These are phyloP conservation scores for Tolypocladium capitatum DNA, from an alignment of 2,329 filamentous ascomycete species.

Conservation along the genomic window DNA sequence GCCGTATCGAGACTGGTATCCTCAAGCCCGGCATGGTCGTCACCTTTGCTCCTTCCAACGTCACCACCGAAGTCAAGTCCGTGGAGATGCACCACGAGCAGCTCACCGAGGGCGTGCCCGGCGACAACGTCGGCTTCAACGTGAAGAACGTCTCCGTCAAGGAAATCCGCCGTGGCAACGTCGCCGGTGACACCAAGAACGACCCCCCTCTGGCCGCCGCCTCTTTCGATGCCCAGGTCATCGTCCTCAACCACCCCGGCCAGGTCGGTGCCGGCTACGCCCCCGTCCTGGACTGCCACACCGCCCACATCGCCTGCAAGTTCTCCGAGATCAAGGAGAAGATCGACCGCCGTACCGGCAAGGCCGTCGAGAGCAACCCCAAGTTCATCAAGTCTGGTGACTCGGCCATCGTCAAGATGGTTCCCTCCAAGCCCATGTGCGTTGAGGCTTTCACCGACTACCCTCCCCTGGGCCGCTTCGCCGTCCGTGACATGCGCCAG, in stretches of 20 bases:
- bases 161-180: constrained; percentile 99
- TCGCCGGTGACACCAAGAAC: constrained; percentile 99
- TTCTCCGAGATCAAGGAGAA: constrained; percentile 98
- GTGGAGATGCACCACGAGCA: constrained; percentile 99
- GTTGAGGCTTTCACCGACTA: constrained; percentile 99
- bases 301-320: constrained; percentile 99
- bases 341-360: constrained; percentile 99
- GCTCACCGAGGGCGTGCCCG: constrained; percentile 84
- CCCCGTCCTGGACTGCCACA: constrained; percentile 99
- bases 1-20: constrained; percentile 99
- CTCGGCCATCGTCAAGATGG: constrained; percentile 99
- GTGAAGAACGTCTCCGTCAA: constrained; percentile 99
- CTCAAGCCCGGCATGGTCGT: constrained; percentile 90
- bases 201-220: constrained; percentile 82
- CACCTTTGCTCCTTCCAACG: constrained; percentile 95
- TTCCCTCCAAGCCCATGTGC: constrained; percentile 99
- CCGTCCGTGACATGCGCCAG: constrained; percentile 95
- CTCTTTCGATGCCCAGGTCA: constrained; percentile 99
- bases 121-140: constrained; percentile 99
- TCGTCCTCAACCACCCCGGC: constrained; percentile 99
- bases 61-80: constrained; percentile 99
- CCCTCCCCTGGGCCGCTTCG: constrained; percentile 98
- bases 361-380: constrained; percentile 79
- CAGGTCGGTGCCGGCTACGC: constrained; percentile 99
- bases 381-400: constrained; percentile 99